These are phyloP conservation scores for Penicillium flavigenum DNA, from an alignment of 495 filamentous ascomycete genomes.

Conservation along the genomic window DNA sequence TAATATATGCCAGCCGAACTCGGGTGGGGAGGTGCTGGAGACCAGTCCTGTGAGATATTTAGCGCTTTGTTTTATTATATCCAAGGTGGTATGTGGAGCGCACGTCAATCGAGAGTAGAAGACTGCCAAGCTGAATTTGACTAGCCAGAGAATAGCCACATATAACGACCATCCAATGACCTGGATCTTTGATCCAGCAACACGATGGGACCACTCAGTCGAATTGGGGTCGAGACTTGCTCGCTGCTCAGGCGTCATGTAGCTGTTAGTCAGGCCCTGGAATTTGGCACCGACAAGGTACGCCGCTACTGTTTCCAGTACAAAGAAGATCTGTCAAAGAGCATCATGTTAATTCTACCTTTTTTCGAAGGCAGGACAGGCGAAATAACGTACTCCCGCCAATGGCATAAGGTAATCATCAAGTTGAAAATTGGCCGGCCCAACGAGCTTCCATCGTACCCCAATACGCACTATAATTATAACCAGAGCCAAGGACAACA, in stretches of 20 bases:
- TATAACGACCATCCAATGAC: constrained; percentile 55
- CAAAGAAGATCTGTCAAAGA: constrained; percentile 27
- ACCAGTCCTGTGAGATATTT: constrained; percentile 34
- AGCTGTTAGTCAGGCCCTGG: constrained; percentile 50
- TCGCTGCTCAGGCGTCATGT: constrained; percentile 48
- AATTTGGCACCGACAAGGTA: constrained; percentile 40
- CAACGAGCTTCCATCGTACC: constrained; percentile 48
- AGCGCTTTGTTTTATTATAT: constrained; percentile 2
- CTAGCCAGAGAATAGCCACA: constrained; percentile 48
- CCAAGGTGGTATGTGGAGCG: constrained; percentile 7
- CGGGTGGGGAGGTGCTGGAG: constrained; percentile 39
- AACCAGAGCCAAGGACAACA: constrained; percentile 46
- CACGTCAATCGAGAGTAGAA: constrained; percentile 57
- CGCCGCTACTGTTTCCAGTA: constrained; percentile 34
- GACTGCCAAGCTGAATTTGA: constrained; percentile 51
- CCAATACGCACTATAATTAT: constrained; percentile 46
- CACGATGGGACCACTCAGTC: constrained; percentile 42
- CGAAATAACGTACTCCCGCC: constrained; percentile 38
- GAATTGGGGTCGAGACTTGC: constrained; percentile 38
- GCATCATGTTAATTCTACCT: not conserved
- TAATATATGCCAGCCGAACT: constrained; percentile 45
- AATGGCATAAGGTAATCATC: constrained; percentile 61
- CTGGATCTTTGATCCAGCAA: constrained; percentile 52
- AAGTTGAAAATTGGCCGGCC: constrained; percentile 42
- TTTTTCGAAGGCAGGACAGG: not conserved